Percentiles rank a stretch among this genome's conserved stretches.
phyloP scores from a whole-genome alignment of 1,284 basidiomycete species.

The Trichosporon inkin region DNA sequence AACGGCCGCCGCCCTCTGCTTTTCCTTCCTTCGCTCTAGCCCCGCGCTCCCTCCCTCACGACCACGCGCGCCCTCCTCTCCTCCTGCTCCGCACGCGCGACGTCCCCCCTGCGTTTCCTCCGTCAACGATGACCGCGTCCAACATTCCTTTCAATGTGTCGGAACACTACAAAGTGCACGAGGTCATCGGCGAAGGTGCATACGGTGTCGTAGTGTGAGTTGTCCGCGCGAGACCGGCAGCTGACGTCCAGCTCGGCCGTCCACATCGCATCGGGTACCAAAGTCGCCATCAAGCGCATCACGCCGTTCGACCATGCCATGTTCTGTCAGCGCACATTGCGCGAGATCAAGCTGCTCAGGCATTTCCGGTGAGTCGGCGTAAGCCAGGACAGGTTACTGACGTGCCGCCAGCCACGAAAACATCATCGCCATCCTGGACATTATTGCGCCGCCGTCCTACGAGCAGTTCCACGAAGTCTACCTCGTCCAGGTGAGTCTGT shows the following conservation, averaged over 20 bases:
- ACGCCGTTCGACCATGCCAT: slow-evolving; percentile 88
- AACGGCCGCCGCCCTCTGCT: neutral
- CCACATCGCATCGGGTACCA: slow-evolving; percentile 71
- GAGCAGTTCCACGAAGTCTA: slow-evolving; percentile 82
- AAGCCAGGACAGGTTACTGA: neutral
- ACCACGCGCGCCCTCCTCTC: neutral
- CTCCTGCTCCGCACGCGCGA: neutral
- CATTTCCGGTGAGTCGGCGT: slow-evolving; percentile 59
- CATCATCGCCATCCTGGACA: slow-evolving; percentile 94
- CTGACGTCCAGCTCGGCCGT: slow-evolving; percentile 61
- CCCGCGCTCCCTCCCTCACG: neutral
- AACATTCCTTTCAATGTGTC: slow-evolving; percentile 39
- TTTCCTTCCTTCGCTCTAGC: neutral
- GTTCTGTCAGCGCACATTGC: slow-evolving; percentile 80
- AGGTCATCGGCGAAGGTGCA: slow-evolving; percentile 85
- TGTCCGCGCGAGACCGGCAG: too few species aligned
- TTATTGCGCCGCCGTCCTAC: slow-evolving; percentile 80
- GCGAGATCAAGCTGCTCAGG: slow-evolving; percentile 83
- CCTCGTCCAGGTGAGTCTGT: slow-evolving; percentile 59
- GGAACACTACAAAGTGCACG: slow-evolving; percentile 77
- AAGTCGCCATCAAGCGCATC: slow-evolving; percentile 88
- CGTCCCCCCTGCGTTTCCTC: neutral
- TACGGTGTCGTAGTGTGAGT: slow-evolving; percentile 68
- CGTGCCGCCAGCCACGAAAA: slow-evolving; percentile 49
- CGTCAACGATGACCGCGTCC: slow-evolving; percentile 21